These are phyloP conservation scores for Fusarium albosuccineum DNA, from an alignment of 2,329 filamentous ascomycete genomes.

Conservation along the genomic window DNA sequence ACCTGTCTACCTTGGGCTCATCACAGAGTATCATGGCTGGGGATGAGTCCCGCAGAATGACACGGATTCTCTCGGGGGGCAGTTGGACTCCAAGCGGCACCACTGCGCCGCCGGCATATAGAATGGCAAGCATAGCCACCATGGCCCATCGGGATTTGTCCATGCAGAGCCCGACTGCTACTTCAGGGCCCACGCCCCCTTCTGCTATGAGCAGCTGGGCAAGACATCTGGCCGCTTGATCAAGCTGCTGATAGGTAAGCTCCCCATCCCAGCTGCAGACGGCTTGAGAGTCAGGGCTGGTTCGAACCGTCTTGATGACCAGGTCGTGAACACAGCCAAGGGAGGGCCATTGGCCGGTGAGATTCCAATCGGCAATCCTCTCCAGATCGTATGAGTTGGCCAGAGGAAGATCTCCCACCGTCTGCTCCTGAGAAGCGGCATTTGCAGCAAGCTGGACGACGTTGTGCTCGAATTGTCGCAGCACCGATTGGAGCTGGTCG, in stretches of 20 bases:
- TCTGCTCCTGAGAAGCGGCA: neutral
- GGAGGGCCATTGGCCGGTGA: conserved; percentile 1
- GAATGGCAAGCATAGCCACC: conserved; percentile 1
- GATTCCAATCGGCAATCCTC: neutral
- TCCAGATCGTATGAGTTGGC: conserved; percentile 1
- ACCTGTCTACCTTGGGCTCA: conserved; percentile 3
- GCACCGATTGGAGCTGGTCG: neutral
- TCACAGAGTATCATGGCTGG: conserved; percentile 1
- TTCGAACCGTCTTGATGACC: conserved; percentile 1
- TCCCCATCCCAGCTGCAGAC: conserved; percentile 2
- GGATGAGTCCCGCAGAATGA: conserved; percentile 1
- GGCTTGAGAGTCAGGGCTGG: conserved; percentile 2
- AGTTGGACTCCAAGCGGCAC: neutral
- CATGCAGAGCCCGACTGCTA: conserved; percentile 2
- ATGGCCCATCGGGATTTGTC: conserved; percentile 3
- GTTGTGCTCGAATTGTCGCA: conserved; percentile 2
- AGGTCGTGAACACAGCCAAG: conserved; percentile 4
- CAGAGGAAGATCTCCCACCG: conserved; percentile 1
- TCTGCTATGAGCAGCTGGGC: neutral
- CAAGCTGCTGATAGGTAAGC: conserved; percentile 3
- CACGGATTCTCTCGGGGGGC: neutral
- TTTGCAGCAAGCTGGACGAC: conserved; percentile 1
- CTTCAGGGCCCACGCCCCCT: conserved; percentile 1
- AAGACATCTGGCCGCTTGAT: conserved; percentile 1
- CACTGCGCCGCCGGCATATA: conserved; percentile 2